These are phyloP conservation scores for Moesziomyces sp. DNA, from an alignment of 1,284 basidiomycete genomes.

Conservation along the genomic window DNA sequence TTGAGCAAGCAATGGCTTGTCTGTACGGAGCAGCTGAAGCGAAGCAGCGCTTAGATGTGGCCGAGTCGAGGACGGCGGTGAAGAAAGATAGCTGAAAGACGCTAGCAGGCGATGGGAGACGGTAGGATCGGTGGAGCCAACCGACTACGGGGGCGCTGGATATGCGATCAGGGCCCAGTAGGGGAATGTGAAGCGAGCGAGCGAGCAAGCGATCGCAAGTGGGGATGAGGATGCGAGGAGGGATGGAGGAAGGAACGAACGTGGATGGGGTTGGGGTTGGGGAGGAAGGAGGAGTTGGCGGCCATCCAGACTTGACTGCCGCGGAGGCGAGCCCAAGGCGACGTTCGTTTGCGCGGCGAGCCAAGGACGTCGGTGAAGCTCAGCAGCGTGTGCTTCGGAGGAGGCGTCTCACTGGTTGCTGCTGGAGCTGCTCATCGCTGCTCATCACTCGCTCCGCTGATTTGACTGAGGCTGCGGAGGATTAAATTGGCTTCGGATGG, in stretches of 20 bases:
- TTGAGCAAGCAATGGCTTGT: not conserved
- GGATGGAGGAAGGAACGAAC: not conserved
- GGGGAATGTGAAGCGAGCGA: not conserved
- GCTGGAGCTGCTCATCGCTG: no score
- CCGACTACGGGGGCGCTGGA: not conserved
- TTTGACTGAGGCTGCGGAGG: not conserved
- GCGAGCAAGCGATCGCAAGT: not conserved
- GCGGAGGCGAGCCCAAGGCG: not conserved
- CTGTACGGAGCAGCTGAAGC: not conserved
- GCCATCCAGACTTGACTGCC: not conserved
- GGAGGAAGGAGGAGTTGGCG: no score
- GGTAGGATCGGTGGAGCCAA: not conserved
- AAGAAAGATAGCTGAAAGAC: not conserved
- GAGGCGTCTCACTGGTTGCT: no score
- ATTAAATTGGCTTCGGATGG: slow-evolving; percentile 1
- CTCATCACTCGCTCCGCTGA: not conserved
- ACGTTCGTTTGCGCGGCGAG: no score
- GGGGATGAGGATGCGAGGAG: not conserved
- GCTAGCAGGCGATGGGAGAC: not conserved
- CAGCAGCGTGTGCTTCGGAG: not conserved
- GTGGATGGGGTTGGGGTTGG: no score
- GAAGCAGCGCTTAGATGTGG: not conserved
- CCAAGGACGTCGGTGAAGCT: not conserved
- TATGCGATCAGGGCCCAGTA: not conserved
- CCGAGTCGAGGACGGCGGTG: not conserved